These are phyloP conservation scores for Exophiala aquamarina DNA, from an alignment of 2,329 filamentous ascomycete genomes.

Conservation along the genomic window DNA sequence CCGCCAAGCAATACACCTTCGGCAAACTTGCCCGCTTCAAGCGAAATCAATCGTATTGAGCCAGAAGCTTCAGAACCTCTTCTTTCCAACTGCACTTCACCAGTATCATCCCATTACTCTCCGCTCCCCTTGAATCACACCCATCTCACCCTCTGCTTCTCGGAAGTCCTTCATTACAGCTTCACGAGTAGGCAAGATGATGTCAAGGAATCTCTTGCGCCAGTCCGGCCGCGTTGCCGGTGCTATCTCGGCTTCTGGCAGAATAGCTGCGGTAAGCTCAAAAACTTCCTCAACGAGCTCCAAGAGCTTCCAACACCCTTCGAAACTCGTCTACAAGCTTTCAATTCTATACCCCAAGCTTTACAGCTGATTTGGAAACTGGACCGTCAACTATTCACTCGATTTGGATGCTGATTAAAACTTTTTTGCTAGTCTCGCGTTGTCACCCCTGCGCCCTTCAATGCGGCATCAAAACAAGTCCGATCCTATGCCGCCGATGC, in stretches of 20 bases:
- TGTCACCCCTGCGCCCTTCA: conserved; percentile 75
- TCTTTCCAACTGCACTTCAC: conserved; percentile 17
- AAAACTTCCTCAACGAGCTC: conserved; percentile 42
- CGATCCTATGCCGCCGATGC: conserved; percentile 90
- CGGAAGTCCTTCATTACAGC: conserved; percentile 21
- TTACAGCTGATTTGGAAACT: not conserved
- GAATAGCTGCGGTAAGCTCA: conserved; percentile 89
- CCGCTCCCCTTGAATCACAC: conserved; percentile 42
- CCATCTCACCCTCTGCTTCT: conserved; percentile 18
- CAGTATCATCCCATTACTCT: conserved; percentile 31
- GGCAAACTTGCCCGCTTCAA: too few species aligned
- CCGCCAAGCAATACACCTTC: too few species aligned
- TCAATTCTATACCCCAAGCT: conserved; percentile 7
- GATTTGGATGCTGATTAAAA: conserved; percentile 35
- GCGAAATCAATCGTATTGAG: conserved; percentile 3
- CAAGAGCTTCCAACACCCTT: conserved; percentile 39
- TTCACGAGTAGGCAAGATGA: conserved; percentile 57
- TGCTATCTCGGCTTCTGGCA: conserved; percentile 87
- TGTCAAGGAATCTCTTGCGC: conserved; percentile 98
- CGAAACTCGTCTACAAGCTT: conserved; percentile 38
- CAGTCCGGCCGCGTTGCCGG: conserved; percentile 94
- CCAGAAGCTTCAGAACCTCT: conserved; percentile 9
- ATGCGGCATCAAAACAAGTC: conserved; percentile 68
- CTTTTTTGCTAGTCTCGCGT: conserved; percentile 70
- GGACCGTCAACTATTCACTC: not conserved